A percentile compares a stretch with the other conserved stretches of the same genome.
Evolutionary conservation across 2,329 filamentous ascomycete species (phyloP).

Genomic region (Paracoccidioides brasiliensis): DNA sequence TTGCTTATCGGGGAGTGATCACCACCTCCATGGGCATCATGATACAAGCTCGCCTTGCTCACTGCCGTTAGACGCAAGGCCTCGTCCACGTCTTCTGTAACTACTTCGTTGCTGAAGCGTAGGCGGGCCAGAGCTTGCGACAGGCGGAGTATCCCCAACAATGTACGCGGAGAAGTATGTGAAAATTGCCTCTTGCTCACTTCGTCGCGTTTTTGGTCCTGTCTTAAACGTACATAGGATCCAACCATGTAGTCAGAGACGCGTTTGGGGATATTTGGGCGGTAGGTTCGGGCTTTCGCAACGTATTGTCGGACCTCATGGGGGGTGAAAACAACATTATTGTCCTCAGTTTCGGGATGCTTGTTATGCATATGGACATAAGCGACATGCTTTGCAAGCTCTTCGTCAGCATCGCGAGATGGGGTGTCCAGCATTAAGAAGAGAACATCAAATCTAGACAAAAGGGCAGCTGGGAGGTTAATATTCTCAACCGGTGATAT

Average conservation of each 20-base stretch:
- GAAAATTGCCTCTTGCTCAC: constrained; percentile 83
- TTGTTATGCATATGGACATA: constrained; percentile 95
- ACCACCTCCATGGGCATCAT: constrained; percentile 50
- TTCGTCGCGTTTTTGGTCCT: constrained; percentile 83
- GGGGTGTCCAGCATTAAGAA: constrained; percentile 96
- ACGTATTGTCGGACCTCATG: constrained; percentile 94
- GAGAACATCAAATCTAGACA: constrained; percentile 93
- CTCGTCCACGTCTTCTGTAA: constrained; percentile 90
- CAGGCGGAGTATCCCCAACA: constrained; percentile 83
- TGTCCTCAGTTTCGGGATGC: constrained; percentile 63
- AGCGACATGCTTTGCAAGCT: constrained; percentile 88
- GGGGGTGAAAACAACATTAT: constrained; percentile 70
- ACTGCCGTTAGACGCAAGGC: constrained; percentile 82
- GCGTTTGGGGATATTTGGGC: constrained; percentile 68
- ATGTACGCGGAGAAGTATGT: constrained; percentile 84
- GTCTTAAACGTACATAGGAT: constrained; percentile 88
- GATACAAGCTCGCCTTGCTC: constrained; percentile 78
- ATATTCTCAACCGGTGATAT: constrained; percentile 98
- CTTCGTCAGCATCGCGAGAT: constrained; percentile 75
- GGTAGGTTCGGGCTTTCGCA: constrained; percentile 77
- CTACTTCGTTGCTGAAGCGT: constrained; percentile 72
- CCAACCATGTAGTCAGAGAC: constrained; percentile 96
- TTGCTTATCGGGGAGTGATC: constrained; percentile 72
- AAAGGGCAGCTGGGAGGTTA: constrained; percentile 89
- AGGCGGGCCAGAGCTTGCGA: constrained; percentile 87